Evolutionary conservation across 2,329 filamentous ascomycete genomes (phyloP).

Genomic region (Colletotrichum filicis): DNA sequence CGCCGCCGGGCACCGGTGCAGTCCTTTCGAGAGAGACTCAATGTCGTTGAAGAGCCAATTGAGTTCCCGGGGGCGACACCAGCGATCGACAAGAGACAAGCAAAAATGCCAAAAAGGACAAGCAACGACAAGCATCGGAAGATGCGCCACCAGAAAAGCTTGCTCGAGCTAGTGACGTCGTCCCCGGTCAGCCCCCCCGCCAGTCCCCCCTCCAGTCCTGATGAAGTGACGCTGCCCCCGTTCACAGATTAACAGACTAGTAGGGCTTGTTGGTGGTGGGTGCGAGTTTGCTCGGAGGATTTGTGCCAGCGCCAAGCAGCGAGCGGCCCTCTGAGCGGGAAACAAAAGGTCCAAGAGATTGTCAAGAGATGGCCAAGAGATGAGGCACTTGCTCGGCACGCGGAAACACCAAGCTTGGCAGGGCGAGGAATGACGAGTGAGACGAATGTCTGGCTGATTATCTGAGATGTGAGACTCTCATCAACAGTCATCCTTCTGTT

Average conservation of each 20-base stretch:
- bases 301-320: conserved; percentile 21
- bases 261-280: no score
- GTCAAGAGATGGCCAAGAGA: conserved; percentile 34
- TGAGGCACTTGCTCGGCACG: conserved; percentile 27
- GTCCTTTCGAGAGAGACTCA: background rate
- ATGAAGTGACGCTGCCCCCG: conserved; percentile 1
- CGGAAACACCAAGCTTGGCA: conserved; percentile 18
- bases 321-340: background rate
- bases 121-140: conserved; percentile 23
- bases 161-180: conserved; percentile 27
- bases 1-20: background rate
- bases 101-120: background rate
- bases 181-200: background rate
- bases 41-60: background rate
- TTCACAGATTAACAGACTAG: background rate
- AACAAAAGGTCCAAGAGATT: background rate
- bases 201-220: no score
- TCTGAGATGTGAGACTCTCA: background rate
- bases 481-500: background rate
- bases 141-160: conserved; percentile 30
- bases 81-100: background rate
- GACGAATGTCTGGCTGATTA: background rate
- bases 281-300: background rate
- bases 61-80: background rate
- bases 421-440: background rate